Percentiles rank a stretch among this genome's conserved stretches.
These are phyloP conservation scores for Wickerhamiella australiensis DNA, from an alignment of 805 yeast species.

Conservation along the genomic window DNA sequence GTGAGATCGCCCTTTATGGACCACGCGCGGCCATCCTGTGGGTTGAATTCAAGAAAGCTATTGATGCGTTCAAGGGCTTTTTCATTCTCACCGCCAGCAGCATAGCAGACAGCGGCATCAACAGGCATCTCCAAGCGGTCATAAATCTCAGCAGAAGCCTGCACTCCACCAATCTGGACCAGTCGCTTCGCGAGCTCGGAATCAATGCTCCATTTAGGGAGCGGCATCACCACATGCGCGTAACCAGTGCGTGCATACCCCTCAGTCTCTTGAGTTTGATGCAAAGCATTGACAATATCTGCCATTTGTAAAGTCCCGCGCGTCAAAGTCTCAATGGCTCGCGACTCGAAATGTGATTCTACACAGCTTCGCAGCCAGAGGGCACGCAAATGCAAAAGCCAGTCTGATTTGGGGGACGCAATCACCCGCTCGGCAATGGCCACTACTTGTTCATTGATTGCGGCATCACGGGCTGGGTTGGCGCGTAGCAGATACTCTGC, in stretches of 20 bases:
- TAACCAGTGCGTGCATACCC: slow-evolving; percentile 49
- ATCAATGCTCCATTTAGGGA: slow-evolving; percentile 82
- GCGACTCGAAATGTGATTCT: slow-evolving; percentile 72
- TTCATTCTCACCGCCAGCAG: slow-evolving; percentile 63
- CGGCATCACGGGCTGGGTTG: slow-evolving; percentile 55
- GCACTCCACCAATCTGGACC: slow-evolving; percentile 71
- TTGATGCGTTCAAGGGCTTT: slow-evolving; percentile 52
- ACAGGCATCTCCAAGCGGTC: slow-evolving; percentile 61
- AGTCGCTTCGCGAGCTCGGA: slow-evolving; percentile 71
- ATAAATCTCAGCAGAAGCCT: slow-evolving; percentile 81
- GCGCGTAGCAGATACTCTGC: slow-evolving; percentile 51
- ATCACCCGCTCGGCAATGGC: slow-evolving; percentile 67
- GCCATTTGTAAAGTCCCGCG: slow-evolving; percentile 91
- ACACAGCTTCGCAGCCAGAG: slow-evolving; percentile 82
- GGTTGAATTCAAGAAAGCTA: slow-evolving; percentile 41
- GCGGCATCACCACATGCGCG: slow-evolving; percentile 59
- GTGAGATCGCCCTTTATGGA: slow-evolving; percentile 78
- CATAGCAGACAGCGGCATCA: slow-evolving; percentile 84
- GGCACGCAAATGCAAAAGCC: slow-evolving; percentile 69
- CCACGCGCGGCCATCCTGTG: slow-evolving; percentile 71
- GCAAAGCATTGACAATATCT: slow-evolving; percentile 65
- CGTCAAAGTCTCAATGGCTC: slow-evolving; percentile 75
- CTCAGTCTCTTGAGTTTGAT: slow-evolving; percentile 23
- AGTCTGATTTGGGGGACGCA: slow-evolving; percentile 44
- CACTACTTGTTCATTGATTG: slow-evolving; percentile 71